Percentiles rank a stretch among this genome's conserved stretches.
phyloP scores from a whole-genome alignment of 371 early-diverging fungal genomes.

The Mortierella sp. region DNA sequence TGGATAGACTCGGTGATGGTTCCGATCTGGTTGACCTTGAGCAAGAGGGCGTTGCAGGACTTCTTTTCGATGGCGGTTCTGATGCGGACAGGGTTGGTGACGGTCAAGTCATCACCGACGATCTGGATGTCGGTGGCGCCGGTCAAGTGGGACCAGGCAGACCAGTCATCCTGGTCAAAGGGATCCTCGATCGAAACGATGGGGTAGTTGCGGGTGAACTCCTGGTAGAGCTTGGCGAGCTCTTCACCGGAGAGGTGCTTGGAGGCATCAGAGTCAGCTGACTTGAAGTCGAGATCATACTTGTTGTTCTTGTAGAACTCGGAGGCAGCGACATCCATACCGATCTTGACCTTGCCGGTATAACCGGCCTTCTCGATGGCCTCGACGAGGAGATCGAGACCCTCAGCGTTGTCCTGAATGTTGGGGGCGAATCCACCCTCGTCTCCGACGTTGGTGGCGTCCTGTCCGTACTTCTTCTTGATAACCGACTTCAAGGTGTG shows the following conservation, averaged over 20 bases:
- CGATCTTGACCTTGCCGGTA: slow-evolving; percentile 96
- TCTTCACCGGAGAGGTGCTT: slow-evolving; percentile 82
- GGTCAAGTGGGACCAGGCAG: slow-evolving; percentile 89
- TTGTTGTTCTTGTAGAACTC: slow-evolving; percentile 96
- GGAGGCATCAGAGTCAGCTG: slow-evolving; percentile 85
- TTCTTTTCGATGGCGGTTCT: slow-evolving; percentile 91
- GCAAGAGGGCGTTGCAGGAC: slow-evolving; percentile 95
- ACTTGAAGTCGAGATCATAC: slow-evolving; percentile 98
- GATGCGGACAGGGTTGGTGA: slow-evolving; percentile 98
- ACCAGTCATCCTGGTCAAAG: slow-evolving; percentile 99
- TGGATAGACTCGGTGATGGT: slow-evolving; percentile 97
- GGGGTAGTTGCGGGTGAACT: slow-evolving; percentile 92
- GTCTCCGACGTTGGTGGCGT: slow-evolving; percentile 99
- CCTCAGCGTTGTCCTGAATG: slow-evolving; percentile 97
- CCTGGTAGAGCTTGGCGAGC: slow-evolving; percentile 89
- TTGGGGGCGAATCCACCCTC: slow-evolving; percentile 99
- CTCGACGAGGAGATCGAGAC: slow-evolving; percentile 91
- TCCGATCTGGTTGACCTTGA: slow-evolving; percentile 99
- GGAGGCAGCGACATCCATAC: slow-evolving; percentile 99
- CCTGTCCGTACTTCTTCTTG: slow-evolving; percentile 98
- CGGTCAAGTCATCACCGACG: slow-evolving; percentile 99
- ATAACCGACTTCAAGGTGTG: slow-evolving; percentile 95
- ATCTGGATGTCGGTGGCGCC: slow-evolving; percentile 84
- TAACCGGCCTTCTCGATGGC: slow-evolving; percentile 96
- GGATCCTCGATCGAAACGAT: slow-evolving; percentile 99